Evolutionary conservation across 805 yeast genomes (phyloP).

Genomic region (Saccharomyces kudriavzevii): DNA sequence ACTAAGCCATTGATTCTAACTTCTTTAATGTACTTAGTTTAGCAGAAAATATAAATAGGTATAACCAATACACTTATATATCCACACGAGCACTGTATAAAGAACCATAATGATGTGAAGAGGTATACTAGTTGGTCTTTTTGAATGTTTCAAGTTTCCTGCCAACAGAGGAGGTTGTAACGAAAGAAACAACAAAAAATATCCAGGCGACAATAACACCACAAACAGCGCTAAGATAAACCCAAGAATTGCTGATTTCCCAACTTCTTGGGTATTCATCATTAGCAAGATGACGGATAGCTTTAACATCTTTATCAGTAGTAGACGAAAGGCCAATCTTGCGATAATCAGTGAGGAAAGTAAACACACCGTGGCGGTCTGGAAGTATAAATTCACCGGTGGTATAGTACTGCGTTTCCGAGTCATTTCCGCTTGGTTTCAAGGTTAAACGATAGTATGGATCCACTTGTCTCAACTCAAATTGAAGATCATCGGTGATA

Average conservation of each 20-base stretch:
- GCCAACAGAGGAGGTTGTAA: conserved; percentile 17
- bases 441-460: conserved; percentile 84
- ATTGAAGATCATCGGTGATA: conserved; percentile 56
- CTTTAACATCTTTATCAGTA: conserved; percentile 56
- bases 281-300: conserved; percentile 90
- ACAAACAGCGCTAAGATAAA: conserved; percentile 64
- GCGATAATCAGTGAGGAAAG: conserved; percentile 69
- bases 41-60: neutral
- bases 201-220: conserved; percentile 73
- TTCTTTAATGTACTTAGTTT: neutral
- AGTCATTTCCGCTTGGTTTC: conserved; percentile 35
- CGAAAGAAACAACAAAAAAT: conserved; percentile 59
- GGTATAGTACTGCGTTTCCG: conserved; percentile 41
- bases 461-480: conserved; percentile 83
- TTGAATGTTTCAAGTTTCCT: neutral
- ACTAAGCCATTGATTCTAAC: conserved; percentile 6
- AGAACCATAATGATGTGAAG: neutral
- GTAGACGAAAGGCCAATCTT: conserved; percentile 69
- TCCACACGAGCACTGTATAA: neutral
- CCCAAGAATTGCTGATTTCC: conserved; percentile 91
- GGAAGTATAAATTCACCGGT: conserved; percentile 63
- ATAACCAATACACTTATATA: neutral
- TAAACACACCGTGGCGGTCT: conserved; percentile 95
- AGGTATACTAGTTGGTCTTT: neutral
- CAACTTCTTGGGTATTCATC: conserved; percentile 91